Evolutionary conservation across 441 rosid genomes (phyloP).

Genomic region (Gossypium lobatum): DNA sequence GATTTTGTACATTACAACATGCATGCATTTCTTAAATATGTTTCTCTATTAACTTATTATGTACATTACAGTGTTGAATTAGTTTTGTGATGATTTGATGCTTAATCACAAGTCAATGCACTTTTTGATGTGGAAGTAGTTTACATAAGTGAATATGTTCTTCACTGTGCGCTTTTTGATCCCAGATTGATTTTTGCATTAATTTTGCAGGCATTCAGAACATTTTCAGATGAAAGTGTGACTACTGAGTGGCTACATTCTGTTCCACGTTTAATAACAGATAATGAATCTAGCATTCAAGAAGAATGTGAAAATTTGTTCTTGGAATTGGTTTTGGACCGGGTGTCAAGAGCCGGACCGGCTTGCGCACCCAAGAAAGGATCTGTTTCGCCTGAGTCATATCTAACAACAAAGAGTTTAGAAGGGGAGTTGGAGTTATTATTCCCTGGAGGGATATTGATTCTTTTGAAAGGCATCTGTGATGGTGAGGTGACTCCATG

Average conservation of each 20-base stretch:
- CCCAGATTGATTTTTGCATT: conserved; percentile 12
- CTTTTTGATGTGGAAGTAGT: neutral
- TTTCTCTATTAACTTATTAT: neutral
- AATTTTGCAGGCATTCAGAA: conserved; percentile 54
- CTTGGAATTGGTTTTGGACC: conserved; percentile 70
- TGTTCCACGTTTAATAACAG: conserved; percentile 74
- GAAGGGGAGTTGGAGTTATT: conserved; percentile 41
- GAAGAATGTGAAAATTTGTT: conserved; percentile 92
- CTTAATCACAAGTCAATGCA: neutral
- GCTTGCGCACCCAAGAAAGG: conserved; percentile 21
- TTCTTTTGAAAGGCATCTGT: conserved; percentile 65
- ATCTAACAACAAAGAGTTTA: conserved; percentile 24
- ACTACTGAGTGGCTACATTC: conserved; percentile 80
- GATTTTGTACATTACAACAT: neutral
- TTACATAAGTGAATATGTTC: neutral
- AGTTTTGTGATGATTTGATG: neutral
- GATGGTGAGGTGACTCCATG: conserved; percentile 75
- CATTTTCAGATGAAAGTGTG: conserved; percentile 52
- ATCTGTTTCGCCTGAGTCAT: conserved; percentile 21
- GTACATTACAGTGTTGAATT: neutral
- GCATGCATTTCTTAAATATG: neutral
- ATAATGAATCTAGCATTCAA: conserved; percentile 86
- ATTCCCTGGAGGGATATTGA: conserved; percentile 55
- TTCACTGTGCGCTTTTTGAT: neutral
- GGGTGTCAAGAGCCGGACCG: conserved; percentile 53